Conservation (phyloP, 148 eudicot species). For the Oxyria digyna region DNA sequence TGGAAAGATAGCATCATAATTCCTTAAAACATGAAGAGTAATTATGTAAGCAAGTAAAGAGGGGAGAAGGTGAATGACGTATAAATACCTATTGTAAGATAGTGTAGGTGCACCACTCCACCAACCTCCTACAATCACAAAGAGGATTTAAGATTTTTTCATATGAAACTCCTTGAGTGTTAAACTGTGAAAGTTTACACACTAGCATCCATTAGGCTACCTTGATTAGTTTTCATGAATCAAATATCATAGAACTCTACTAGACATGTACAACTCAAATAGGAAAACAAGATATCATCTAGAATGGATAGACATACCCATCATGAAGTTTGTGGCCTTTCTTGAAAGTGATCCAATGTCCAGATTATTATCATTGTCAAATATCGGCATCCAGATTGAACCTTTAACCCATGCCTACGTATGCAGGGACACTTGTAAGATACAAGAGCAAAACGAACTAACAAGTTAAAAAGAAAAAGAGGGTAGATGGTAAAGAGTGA, state of each 20-base stretch:
- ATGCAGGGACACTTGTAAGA: constrained; percentile 10
- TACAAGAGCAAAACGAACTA: neutral
- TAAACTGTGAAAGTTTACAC: neutral
- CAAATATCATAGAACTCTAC: neutral
- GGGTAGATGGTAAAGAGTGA: neutral
- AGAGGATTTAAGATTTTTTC: neutral
- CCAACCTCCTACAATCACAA: constrained; percentile 70
- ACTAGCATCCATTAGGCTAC: neutral
- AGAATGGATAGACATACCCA: constrained; percentile 42
- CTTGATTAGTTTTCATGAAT: neutral
- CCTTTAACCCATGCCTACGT: constrained; percentile 93
- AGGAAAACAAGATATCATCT: neutral
- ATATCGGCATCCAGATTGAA: constrained; percentile 81
- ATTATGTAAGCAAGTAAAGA: neutral
- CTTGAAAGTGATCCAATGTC: constrained; percentile 56
- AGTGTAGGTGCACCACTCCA: constrained; percentile 96
- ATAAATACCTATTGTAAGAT: constrained; percentile 49
- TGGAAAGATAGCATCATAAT: constrained; percentile 9
- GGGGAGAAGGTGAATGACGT: neutral
- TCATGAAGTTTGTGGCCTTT: constrained; percentile 61
- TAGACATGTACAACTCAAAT: neutral
- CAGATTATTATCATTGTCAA: constrained; percentile 48
- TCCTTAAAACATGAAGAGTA: constrained; percentile 1
- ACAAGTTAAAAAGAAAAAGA: neutral
- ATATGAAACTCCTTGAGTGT: neutral